Evolutionary conservation across 1,284 basidiomycete genomes (phyloP).

Genomic region (Anthracocystis setariae): DNA sequence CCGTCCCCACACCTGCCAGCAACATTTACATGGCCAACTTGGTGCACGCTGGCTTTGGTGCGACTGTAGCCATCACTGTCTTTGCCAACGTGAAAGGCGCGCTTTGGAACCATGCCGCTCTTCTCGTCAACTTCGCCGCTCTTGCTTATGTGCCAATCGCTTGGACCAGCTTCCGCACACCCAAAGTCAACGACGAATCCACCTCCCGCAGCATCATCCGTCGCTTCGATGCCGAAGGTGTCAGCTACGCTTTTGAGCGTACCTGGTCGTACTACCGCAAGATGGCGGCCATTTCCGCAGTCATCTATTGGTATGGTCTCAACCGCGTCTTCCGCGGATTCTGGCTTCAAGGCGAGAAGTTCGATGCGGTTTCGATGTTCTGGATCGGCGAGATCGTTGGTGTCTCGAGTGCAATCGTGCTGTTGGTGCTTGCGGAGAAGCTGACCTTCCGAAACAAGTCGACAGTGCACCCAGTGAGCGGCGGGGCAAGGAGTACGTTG

Average conservation of each 20-base stretch:
- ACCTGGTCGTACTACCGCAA: slow-evolving; percentile 57
- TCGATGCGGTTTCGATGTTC: slow-evolving; percentile 40
- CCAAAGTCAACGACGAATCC: slow-evolving; percentile 39
- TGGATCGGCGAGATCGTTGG: slow-evolving; percentile 44
- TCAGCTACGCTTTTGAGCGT: slow-evolving; percentile 52
- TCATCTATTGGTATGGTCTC: slow-evolving; percentile 55
- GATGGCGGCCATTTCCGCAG: slow-evolving; percentile 35
- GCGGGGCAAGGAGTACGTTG: slow-evolving; percentile 28
- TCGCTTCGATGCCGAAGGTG: slow-evolving; percentile 42
- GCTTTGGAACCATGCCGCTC: slow-evolving; percentile 32
- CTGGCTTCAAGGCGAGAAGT: slow-evolving; percentile 14
- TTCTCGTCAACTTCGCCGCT: slow-evolving; percentile 33
- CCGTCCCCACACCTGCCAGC: slow-evolving; percentile 39
- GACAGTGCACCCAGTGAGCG: slow-evolving; percentile 32
- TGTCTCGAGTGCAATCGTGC: slow-evolving; percentile 9
- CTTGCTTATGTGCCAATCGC: slow-evolving; percentile 34
- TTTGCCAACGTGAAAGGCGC: slow-evolving; percentile 14
- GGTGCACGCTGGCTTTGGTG: slow-evolving; percentile 19
- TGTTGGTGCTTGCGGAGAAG: slow-evolving; percentile 38
- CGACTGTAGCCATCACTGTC: slow-evolving; percentile 13
- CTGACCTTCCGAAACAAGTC: slow-evolving; percentile 38
- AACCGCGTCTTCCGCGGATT: slow-evolving; percentile 37
- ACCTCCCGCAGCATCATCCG: slow-evolving; percentile 35
- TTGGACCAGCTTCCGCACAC: slow-evolving; percentile 38
- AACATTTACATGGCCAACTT: slow-evolving; percentile 48